phyloP scores from a whole-genome alignment of 192 early-diverging fungal genomes.

The Geosiphon pyriformis region DNA sequence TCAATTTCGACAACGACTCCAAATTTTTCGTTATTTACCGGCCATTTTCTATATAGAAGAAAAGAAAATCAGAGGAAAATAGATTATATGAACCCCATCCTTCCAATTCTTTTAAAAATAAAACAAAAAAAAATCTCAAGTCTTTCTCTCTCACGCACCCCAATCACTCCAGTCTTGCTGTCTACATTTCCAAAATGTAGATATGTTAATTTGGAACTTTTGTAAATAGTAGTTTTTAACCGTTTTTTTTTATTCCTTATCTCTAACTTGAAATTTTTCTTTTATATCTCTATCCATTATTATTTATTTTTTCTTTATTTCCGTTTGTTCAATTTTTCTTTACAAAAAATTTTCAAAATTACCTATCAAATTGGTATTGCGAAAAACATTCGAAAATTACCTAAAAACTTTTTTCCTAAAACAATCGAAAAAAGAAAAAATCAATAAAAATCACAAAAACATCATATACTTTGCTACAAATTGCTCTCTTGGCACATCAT shows the following conservation, averaged over 20 bases:
- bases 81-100: neutral
- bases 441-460: no score
- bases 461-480: no score
- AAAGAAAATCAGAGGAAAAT: neutral
- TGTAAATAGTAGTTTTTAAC: neutral
- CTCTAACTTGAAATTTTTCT: neutral
- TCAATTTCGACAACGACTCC: neutral
- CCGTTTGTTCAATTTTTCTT: neutral
- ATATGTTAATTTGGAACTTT: no score
- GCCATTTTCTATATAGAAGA: neutral
- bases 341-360: neutral
- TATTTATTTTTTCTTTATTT: neutral
- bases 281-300: neutral
- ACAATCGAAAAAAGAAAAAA: neutral
- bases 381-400: neutral
- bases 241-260: neutral
- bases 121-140: neutral
- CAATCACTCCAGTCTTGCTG: neutral
- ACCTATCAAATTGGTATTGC: no score
- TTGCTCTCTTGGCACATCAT: no score
- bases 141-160: neutral
- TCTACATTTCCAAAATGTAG: no score
- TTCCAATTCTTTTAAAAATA: no score
- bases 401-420: neutral
- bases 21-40: neutral